Percentiles rank a stretch among this genome's conserved stretches.
Conservation (phyloP, 1,284 basidiomycete genomes). For the Inonotus obliquus region DNA sequence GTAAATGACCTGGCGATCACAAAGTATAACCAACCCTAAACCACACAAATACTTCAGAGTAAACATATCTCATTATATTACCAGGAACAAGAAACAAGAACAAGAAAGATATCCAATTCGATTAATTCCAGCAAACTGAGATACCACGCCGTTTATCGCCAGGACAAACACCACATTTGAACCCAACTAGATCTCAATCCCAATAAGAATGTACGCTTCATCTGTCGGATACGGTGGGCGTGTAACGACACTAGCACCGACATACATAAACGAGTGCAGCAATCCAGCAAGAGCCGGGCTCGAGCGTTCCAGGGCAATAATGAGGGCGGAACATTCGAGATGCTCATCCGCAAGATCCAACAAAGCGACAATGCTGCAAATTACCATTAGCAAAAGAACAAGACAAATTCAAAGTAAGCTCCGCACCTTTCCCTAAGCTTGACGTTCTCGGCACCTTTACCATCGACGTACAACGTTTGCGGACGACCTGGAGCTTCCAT, state of each 20-base stretch:
- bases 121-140: background rate
- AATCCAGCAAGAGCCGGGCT: conserved; percentile 54
- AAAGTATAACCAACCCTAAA: no score
- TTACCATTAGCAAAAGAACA: conserved; percentile 4
- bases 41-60: no score
- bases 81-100: background rate
- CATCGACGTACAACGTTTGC: conserved; percentile 76
- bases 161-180: background rate
- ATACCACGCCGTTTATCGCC: background rate
- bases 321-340: conserved; percentile 67
- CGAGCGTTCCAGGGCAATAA: conserved; percentile 66
- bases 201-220: conserved; percentile 67
- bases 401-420: background rate
- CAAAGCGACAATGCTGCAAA: conserved; percentile 68
- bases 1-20: no score
- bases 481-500: conserved; percentile 64
- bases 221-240: conserved; percentile 66
- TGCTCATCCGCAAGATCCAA: conserved; percentile 78
- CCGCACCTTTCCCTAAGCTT: conserved; percentile 74
- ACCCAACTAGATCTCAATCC: conserved; percentile 57
- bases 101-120: background rate
- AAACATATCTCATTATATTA: no score
- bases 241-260: conserved; percentile 72
- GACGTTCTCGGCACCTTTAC: conserved; percentile 71
- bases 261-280: conserved; percentile 79